These are phyloP conservation scores for Globisporangium takayamanum DNA, from an alignment of 352 stramenopile species.

Conservation along the genomic window DNA sequence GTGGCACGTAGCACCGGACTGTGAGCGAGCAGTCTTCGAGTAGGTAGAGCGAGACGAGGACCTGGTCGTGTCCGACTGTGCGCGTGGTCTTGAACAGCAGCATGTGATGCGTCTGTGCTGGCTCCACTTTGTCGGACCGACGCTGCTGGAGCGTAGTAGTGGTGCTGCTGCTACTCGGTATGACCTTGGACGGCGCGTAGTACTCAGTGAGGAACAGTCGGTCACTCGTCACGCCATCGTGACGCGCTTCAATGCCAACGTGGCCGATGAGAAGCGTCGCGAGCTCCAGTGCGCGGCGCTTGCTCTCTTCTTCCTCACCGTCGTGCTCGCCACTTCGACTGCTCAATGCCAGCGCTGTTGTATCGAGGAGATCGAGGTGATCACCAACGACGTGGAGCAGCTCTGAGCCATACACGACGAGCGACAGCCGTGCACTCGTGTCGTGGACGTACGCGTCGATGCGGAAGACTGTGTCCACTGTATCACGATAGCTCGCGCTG, in stretches of 20 bases:
- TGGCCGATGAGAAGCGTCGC: constrained; percentile 43
- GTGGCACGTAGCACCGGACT: constrained; percentile 40
- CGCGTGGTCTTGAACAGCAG: constrained; percentile 49
- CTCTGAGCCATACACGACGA: constrained; percentile 35
- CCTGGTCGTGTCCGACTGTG: constrained; percentile 23
- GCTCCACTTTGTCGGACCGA: too few relatives aligned
- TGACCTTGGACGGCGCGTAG: constrained; percentile 7
- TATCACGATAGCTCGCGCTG: background rate
- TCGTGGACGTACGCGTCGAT: constrained; percentile 55
- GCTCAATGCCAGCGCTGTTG: background rate
- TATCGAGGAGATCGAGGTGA: constrained; percentile 10
- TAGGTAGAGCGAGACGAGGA: constrained; percentile 31
- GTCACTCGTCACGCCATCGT: constrained; percentile 31
- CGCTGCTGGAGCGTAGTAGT: background rate
- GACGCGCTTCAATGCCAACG: constrained; percentile 41
- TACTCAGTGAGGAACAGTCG: constrained; percentile 48
- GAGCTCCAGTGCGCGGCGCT: constrained; percentile 17
- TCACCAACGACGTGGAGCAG: constrained; percentile 40
- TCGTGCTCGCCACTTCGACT: background rate
- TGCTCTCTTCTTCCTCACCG: background rate
- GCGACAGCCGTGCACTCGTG: constrained; percentile 39
- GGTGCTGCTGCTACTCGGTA: background rate
- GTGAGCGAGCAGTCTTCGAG: constrained; percentile 10
- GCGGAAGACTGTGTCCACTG: constrained; percentile 21
- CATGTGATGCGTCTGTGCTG: background rate